Conservation (phyloP, 176 grass and related monocot genomes). For the Urochloa ruziziensis region DNA sequence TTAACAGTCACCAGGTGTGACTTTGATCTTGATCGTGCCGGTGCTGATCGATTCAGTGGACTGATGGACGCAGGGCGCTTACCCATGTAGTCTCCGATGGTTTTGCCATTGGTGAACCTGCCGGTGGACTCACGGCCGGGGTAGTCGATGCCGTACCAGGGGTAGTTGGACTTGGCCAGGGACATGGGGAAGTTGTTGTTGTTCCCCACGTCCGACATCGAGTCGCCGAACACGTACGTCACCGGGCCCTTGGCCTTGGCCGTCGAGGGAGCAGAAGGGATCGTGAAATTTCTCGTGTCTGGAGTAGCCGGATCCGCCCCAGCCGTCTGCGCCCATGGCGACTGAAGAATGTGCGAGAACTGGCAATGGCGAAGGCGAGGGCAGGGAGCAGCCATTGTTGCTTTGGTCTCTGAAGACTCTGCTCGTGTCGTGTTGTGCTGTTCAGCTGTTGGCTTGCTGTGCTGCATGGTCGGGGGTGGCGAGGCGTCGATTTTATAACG, state of each 20-base stretch:
- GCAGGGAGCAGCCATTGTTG: slow-evolving; percentile 47
- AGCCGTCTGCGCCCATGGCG: neutral
- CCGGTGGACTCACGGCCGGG: slow-evolving; percentile 57
- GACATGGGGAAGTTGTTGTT: slow-evolving; percentile 83
- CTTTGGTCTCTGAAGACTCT: neutral
- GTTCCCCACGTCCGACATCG: slow-evolving; percentile 92
- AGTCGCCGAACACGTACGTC: slow-evolving; percentile 84
- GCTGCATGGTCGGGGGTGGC: neutral
- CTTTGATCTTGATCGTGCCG: neutral
- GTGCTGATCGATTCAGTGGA: too few species aligned
- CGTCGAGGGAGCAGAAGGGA: neutral
- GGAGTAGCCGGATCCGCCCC: neutral
- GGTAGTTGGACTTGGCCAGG: slow-evolving; percentile 83
- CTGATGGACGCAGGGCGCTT: neutral
- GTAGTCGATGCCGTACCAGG: slow-evolving; percentile 97
- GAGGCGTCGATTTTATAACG: slow-evolving; percentile 22
- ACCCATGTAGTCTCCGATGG: slow-evolving; percentile 95
- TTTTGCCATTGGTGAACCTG: slow-evolving; percentile 86
- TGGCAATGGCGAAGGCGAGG: slow-evolving; percentile 28
- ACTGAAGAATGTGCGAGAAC: slow-evolving; percentile 13
- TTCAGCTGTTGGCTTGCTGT: neutral
- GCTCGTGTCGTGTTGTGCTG: neutral
- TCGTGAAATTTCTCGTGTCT: neutral
- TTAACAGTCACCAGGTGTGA: neutral
- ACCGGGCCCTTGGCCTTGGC: slow-evolving; percentile 37